Percentiles rank a stretch among this genome's conserved stretches.
Evolutionary conservation across 441 rosid species (phyloP).

Genomic region (Gossypium schwendimanii): DNA sequence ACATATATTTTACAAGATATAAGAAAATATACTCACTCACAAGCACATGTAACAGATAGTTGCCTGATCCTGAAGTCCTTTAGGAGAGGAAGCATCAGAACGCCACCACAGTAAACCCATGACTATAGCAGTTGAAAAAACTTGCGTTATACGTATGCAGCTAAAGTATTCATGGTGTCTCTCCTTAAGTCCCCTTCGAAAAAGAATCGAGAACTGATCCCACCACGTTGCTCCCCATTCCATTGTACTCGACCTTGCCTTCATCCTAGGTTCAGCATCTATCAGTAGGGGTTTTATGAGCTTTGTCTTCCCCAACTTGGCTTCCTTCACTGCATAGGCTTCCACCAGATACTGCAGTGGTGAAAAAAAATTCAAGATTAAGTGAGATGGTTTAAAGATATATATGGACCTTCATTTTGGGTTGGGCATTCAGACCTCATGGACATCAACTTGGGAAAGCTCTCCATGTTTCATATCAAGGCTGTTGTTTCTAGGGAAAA

Average conservation of each 20-base stretch:
- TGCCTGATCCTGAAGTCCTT: slow-evolving; percentile 30
- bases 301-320: neutral
- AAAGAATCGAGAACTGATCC: slow-evolving; percentile 25
- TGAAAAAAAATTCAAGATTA: neutral
- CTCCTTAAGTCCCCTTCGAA: slow-evolving; percentile 28
- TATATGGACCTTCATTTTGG: neutral
- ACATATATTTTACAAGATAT: neutral
- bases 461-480: neutral
- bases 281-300: neutral
- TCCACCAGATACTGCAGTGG: slow-evolving; percentile 21
- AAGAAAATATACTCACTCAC: neutral
- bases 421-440: slow-evolving; percentile 13
- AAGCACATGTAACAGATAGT: neutral
- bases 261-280: slow-evolving; percentile 8
- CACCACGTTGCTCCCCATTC: slow-evolving; percentile 26
- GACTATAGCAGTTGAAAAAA: slow-evolving; percentile 22
- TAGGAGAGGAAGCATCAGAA: slow-evolving; percentile 21
- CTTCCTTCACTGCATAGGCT: slow-evolving; percentile 2
- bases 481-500: neutral
- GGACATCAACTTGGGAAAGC: slow-evolving; percentile 12
- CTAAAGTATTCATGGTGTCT: slow-evolving; percentile 30
- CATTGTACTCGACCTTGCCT: neutral
- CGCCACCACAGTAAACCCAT: slow-evolving; percentile 31
- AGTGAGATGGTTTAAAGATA: neutral
- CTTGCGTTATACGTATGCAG: slow-evolving; percentile 25